Conservation (phyloP, 2,329 filamentous ascomycete species). For the Diaporthe destruens region DNA sequence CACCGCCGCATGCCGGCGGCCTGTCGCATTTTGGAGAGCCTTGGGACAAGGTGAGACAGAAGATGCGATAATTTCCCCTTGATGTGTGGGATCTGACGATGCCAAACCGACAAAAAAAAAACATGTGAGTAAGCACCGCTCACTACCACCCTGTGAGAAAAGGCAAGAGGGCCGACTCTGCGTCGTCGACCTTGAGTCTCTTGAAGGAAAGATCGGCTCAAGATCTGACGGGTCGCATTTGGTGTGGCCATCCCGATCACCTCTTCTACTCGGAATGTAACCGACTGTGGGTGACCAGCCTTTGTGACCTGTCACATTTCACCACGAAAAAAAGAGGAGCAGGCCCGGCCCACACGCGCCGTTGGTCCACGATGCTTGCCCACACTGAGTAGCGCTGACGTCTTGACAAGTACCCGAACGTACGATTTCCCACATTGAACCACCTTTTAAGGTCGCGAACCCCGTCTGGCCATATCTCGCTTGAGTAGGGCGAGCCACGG, state of each 20-base stretch:
- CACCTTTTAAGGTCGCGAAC: slow-evolving; percentile 22
- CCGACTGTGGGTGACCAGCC: slow-evolving; percentile 35
- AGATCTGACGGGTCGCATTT: slow-evolving; percentile 38
- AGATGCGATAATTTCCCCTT: slow-evolving; percentile 21
- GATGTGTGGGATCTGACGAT: slow-evolving; percentile 28
- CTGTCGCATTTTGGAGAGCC: background rate
- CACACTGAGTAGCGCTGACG: slow-evolving; percentile 35
- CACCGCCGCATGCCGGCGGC: background rate
- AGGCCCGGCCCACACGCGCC: slow-evolving; percentile 35
- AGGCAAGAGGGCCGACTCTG: slow-evolving; percentile 23
- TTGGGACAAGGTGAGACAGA: slow-evolving; percentile 35
- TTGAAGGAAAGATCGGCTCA: slow-evolving; percentile 38
- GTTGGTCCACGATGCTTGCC: slow-evolving; percentile 38
- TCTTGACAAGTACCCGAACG: slow-evolving; percentile 33
- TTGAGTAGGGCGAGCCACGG: slow-evolving; percentile 13
- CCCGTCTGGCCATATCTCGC: slow-evolving; percentile 32
- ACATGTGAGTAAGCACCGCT: slow-evolving; percentile 17
- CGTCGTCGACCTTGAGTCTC: slow-evolving; percentile 1
- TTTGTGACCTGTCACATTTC: slow-evolving; percentile 40
- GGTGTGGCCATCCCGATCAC: slow-evolving; percentile 35
- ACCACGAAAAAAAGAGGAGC: slow-evolving; percentile 37
- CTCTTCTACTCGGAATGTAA: slow-evolving; percentile 37
- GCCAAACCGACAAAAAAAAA: slow-evolving; percentile 7
- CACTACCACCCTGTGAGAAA: slow-evolving; percentile 22
- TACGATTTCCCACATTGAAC: slow-evolving; percentile 37